Evolutionary conservation across 495 filamentous ascomycete species (phyloP).

Genomic region (Neurospora sp.): DNA sequence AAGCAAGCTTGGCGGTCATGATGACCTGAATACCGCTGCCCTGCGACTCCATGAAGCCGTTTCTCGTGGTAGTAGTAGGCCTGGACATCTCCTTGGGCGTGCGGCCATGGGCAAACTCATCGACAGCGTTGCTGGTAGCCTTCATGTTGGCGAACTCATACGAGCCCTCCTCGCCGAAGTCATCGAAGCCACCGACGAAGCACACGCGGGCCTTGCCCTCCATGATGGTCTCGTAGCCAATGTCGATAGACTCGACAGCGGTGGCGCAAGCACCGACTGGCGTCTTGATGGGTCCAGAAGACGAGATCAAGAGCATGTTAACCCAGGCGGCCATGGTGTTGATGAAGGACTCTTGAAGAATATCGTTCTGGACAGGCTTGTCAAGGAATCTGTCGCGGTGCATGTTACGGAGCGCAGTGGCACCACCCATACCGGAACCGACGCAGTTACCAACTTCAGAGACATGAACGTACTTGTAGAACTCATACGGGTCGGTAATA

Average conservation of each 20-base stretch:
- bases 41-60: slow-evolving; percentile 99
- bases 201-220: slow-evolving; percentile 95
- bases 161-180: slow-evolving; percentile 98
- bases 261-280: slow-evolving; percentile 97
- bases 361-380: slow-evolving; percentile 97
- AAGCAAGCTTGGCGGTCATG: slow-evolving; percentile 89
- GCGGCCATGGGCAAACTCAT: slow-evolving; percentile 90
- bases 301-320: slow-evolving; percentile 95
- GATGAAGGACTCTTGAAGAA: slow-evolving; percentile 98
- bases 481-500: slow-evolving; percentile 99
- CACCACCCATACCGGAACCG: slow-evolving; percentile 94
- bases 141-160: slow-evolving; percentile 99
- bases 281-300: slow-evolving; percentile 96
- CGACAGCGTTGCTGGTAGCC: slow-evolving; percentile 92
- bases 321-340: slow-evolving; percentile 99
- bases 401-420: slow-evolving; percentile 86
- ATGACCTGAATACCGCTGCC: slow-evolving; percentile 97
- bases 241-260: slow-evolving; percentile 92
- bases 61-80: slow-evolving; percentile 90
- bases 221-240: slow-evolving; percentile 94
- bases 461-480: slow-evolving; percentile 98
- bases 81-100: slow-evolving; percentile 97
- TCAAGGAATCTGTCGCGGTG: slow-evolving; percentile 96
- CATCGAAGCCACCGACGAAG: slow-evolving; percentile 97
- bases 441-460: slow-evolving; percentile 98